phyloP scores from a whole-genome alignment of 192 early-diverging fungal genomes.

The Linnemannia elongata region DNA sequence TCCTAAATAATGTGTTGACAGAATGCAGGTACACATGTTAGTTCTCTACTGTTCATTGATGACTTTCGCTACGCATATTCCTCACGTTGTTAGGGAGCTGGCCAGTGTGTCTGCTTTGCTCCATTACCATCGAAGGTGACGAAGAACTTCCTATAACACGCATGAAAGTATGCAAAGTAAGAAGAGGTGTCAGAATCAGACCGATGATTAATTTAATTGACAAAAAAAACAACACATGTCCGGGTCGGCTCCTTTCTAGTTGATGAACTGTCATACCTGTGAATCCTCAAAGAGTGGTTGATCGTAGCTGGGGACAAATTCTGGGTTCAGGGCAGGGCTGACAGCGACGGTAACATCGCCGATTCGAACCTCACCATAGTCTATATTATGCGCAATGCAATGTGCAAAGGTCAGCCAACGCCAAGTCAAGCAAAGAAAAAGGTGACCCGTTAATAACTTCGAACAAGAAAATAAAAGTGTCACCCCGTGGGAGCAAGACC shows the following conservation, averaged over 20 bases:
- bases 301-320: slow-evolving; percentile 66
- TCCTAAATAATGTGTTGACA: slow-evolving; percentile 62
- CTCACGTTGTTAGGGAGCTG: neutral
- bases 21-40: neutral
- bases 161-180: neutral
- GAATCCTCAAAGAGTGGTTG: slow-evolving; percentile 69
- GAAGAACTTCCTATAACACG: slow-evolving; percentile 49
- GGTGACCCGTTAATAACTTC: neutral
- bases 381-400: slow-evolving; percentile 23
- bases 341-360: slow-evolving; percentile 70
- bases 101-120: neutral
- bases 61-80: too few relatives aligned
- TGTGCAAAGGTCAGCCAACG: neutral
- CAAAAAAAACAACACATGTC: neutral
- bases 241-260: neutral
- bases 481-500: neutral
- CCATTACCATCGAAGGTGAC: slow-evolving; percentile 58
- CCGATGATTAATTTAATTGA: neutral
- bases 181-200: neutral
- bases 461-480: neutral
- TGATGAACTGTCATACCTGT: slow-evolving; percentile 45
- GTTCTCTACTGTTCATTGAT: neutral
- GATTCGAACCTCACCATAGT: slow-evolving; percentile 64
- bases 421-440: neutral
- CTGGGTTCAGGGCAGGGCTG: slow-evolving; percentile 58